These are phyloP conservation scores for Blastobotrys petasosporus DNA, from an alignment of 1,139 yeast genomes.

Conservation along the genomic window DNA sequence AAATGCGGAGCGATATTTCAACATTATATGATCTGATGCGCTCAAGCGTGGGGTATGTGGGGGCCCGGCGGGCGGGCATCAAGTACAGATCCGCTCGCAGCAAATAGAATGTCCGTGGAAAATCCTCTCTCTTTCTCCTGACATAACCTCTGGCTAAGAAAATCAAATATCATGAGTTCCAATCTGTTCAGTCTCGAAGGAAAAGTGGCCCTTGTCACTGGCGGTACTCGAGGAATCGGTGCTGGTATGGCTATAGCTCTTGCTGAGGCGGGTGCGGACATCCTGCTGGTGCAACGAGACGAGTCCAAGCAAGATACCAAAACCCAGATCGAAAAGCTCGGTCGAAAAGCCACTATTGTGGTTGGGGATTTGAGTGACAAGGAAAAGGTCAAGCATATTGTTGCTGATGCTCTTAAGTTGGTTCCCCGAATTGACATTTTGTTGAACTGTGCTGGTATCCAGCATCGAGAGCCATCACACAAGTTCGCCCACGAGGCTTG, in stretches of 20 bases:
- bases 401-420: constrained; percentile 31
- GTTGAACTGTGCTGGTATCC: constrained; percentile 53
- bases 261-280: constrained; percentile 42
- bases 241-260: constrained; percentile 38
- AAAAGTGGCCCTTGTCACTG: constrained; percentile 40
- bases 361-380: constrained; percentile 28
- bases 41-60: background rate
- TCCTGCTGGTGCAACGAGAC: constrained; percentile 33
- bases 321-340: constrained; percentile 23
- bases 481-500: constrained; percentile 39
- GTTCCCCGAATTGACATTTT: constrained; percentile 43
- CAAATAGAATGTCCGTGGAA: background rate
- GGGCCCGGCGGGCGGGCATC: constrained; percentile 8
- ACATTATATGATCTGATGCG: background rate
- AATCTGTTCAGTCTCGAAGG: constrained; percentile 18
- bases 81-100: background rate
- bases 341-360: constrained; percentile 27
- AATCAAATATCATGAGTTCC: constrained; percentile 5
- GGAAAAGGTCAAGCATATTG: constrained; percentile 30
- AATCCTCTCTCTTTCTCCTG: too few species aligned
- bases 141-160: too few species aligned
- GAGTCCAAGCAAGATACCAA: constrained; percentile 18
- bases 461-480: constrained; percentile 36
- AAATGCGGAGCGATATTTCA: too few species aligned
- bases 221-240: constrained; percentile 43